Conservation (phyloP, 2,329 filamentous ascomycete species). For the Blastomyces gilchristii region DNA sequence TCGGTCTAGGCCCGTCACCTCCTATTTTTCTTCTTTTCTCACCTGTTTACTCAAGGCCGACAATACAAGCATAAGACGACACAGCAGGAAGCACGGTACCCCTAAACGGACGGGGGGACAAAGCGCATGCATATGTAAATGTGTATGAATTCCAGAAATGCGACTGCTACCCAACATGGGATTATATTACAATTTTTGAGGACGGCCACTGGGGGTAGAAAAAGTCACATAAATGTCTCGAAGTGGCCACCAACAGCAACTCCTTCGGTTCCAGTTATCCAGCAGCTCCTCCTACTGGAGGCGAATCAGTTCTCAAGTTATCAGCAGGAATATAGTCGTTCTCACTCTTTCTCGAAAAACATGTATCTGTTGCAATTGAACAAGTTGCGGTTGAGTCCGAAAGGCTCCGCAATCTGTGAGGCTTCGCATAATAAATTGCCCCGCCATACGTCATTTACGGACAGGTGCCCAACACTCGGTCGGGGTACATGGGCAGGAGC, state of each 20-base stretch:
- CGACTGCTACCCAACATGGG: background rate
- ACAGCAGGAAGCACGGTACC: background rate
- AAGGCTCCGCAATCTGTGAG: background rate
- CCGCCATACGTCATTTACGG: background rate
- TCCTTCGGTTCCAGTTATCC: background rate
- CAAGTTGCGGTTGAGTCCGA: background rate
- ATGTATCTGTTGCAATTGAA: background rate
- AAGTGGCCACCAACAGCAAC: background rate
- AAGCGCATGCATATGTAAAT: conserved; percentile 1
- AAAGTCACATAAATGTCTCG: background rate
- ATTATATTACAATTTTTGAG: background rate
- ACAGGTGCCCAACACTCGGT: background rate
- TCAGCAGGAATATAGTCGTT: background rate
- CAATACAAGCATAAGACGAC: background rate
- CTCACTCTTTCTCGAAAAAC: background rate
- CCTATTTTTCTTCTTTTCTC: background rate
- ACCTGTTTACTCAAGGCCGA: background rate
- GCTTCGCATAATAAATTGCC: background rate
- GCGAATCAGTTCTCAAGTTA: background rate
- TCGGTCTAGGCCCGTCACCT: background rate
- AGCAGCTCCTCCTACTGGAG: background rate
- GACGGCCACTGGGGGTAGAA: background rate
- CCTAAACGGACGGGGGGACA: background rate
- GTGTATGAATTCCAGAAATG: background rate
- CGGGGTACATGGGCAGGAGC: too few species aligned